Evolutionary conservation across 352 stramenopile species (phyloP).

Genomic region (Globisporangium apiculatum): DNA sequence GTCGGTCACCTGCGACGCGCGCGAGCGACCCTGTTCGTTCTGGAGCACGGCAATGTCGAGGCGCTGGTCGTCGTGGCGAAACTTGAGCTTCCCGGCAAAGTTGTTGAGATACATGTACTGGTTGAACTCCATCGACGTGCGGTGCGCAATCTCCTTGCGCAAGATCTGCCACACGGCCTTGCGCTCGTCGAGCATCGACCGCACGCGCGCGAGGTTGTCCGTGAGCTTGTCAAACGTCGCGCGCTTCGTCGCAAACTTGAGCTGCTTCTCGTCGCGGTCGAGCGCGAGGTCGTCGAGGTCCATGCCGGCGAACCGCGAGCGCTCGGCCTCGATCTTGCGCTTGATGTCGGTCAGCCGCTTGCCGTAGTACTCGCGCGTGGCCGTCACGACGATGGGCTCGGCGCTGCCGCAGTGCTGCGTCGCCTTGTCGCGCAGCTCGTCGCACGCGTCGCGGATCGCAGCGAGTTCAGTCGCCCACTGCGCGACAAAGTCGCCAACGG

Average conservation of each 20-base stretch:
- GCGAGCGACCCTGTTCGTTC: constrained; percentile 64
- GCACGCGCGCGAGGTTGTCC: constrained; percentile 53
- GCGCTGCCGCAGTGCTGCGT: constrained; percentile 40
- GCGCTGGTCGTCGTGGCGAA: constrained; percentile 64
- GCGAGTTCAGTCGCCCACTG: constrained; percentile 46
- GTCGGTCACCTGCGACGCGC: constrained; percentile 88
- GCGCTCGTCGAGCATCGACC: constrained; percentile 68
- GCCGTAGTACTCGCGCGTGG: constrained; percentile 74
- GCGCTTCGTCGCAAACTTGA: constrained; percentile 70
- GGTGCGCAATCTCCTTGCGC: constrained; percentile 70
- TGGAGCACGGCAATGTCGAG: constrained; percentile 78
- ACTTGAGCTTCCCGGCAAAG: constrained; percentile 80
- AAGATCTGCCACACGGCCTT: constrained; percentile 70
- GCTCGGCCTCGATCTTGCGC: constrained; percentile 68
- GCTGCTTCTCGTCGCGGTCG: constrained; percentile 65
- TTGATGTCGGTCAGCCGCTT: constrained; percentile 76
- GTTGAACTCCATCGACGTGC: constrained; percentile 80
- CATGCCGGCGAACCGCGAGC: constrained; percentile 75
- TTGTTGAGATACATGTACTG: constrained; percentile 81
- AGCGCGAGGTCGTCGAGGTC: constrained; percentile 65
- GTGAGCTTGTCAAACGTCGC: constrained; percentile 50
- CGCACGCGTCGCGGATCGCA: constrained; percentile 45
- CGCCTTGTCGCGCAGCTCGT: constrained; percentile 52
- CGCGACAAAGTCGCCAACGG: constrained; percentile 36
- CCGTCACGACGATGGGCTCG: constrained; percentile 51